phyloP scores from a whole-genome alignment of 108 stramenopile genomes.

The Bacterosira constricta region DNA sequence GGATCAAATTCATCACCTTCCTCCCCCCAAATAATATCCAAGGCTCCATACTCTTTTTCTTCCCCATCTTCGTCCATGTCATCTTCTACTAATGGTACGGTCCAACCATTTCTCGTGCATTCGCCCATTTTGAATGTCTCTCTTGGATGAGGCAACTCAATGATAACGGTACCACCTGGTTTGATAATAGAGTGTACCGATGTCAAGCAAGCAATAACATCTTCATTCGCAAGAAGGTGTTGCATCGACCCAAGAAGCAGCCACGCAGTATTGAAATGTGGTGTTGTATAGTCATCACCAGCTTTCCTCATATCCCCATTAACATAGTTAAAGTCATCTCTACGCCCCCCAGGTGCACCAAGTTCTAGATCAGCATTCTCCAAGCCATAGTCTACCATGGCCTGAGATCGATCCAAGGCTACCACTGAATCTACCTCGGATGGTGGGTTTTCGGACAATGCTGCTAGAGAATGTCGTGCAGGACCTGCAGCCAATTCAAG shows the following conservation, averaged over 20 bases:
- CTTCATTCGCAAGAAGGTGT: conserved; percentile 77
- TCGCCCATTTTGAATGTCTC: conserved; percentile 84
- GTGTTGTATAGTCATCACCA: background rate
- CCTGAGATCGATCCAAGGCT: conserved; percentile 70
- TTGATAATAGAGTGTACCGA: conserved; percentile 44
- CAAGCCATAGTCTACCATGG: conserved; percentile 70
- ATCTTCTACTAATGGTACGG: conserved; percentile 67
- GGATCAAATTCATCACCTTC: conserved; percentile 86
- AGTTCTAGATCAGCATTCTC: conserved; percentile 60
- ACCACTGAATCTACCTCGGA: conserved; percentile 40
- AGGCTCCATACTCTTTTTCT: conserved; percentile 65
- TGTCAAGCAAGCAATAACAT: conserved; percentile 68
- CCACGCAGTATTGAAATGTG: conserved; percentile 73
- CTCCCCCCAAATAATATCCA: conserved; percentile 84
- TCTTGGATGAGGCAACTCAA: conserved; percentile 85
- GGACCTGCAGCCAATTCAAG: conserved; percentile 86
- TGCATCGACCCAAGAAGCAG: conserved; percentile 78
- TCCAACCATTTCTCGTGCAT: conserved; percentile 80
- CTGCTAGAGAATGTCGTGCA: conserved; percentile 75
- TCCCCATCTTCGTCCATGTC: conserved; percentile 49
- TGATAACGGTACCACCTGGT: conserved; percentile 62
- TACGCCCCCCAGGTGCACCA: conserved; percentile 35
- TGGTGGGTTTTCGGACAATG: conserved; percentile 37
- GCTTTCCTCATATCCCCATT: conserved; percentile 73
- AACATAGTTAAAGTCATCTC: conserved; percentile 56